These are phyloP conservation scores for Quambalaria eucalypti DNA, from an alignment of 1,284 basidiomycete genomes.

Conservation along the genomic window DNA sequence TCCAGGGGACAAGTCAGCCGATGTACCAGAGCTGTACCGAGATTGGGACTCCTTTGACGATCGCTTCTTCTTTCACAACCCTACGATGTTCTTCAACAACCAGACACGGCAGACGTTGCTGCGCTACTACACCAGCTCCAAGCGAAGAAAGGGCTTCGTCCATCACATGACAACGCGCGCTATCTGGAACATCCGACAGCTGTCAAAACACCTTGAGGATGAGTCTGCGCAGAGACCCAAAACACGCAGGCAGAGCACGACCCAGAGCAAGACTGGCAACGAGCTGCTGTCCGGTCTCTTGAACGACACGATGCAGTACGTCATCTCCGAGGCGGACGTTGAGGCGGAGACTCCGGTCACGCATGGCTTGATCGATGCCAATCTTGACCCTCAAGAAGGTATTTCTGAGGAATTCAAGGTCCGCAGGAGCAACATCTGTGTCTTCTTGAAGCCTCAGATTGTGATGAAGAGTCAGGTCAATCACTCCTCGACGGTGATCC, in stretches of 20 bases:
- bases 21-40: conserved; percentile 50
- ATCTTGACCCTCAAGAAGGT: conserved; percentile 21
- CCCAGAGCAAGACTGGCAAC: neutral
- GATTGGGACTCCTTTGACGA: conserved; percentile 80
- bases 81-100: conserved; percentile 71
- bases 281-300: conserved; percentile 43
- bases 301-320: conserved; percentile 28
- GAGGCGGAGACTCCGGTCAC: conserved; percentile 9
- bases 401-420: conserved; percentile 49
- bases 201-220: conserved; percentile 19
- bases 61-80: conserved; percentile 81
- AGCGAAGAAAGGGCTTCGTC: conserved; percentile 64
- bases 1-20: neutral
- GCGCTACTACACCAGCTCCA: conserved; percentile 80
- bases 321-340: conserved; percentile 6
- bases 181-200: conserved; percentile 34
- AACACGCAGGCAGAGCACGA: neutral
- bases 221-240: neutral
- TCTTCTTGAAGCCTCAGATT: conserved; percentile 84
- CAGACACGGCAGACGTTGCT: conserved; percentile 71
- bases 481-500: conserved; percentile 61
- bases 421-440: conserved; percentile 63
- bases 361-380: neutral
- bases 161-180: conserved; percentile 73
- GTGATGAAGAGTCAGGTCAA: conserved; percentile 64